Base-by-base conservation (phyloP, 129 eudicot genomes). In the Centrapalus pauciflorus region DNA sequence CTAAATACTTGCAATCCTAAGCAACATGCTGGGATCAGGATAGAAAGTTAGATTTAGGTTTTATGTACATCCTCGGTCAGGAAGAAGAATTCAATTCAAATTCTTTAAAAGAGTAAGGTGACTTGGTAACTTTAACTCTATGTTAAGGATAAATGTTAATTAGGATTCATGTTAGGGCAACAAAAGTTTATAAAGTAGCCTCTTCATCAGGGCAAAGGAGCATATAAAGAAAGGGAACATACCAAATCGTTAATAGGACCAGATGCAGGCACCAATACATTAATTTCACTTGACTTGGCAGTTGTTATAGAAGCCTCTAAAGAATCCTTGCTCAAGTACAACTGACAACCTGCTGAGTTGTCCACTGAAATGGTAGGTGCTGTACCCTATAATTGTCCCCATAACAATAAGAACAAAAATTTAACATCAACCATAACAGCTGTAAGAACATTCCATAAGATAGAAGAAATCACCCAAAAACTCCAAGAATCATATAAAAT, bases 281-380 rank as follows among this genome's bases (percentile, higher is more conserved):
- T 92, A 54, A 88, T 80, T 82, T 92, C 98, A 80, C 96, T 88
- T 6, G 96, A 92, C 84, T 92, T 92, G 35, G 98, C 98, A 14
- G 98, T 85, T 61, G 98, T 92, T 50, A 92, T 83, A 60, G 96
- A 85, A 48, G 95, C 83, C 35, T 72, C 95, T 67, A 93, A 64
- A 70, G 98, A 82, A 69, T 85, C 96, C 73, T 93, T 88, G 89
- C 92, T 82, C 73, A 93, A 74, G 69, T 88, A 93, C 66, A 93
- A 59, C 70, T 93, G 98, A 75, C 98, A 93, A 24, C 98, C 98
- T 33, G 84, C 75, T 35, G 98, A 79, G 71, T 88, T 93, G 77
- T 93, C 98, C 55, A 93, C 78, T 37, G 98, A 93, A 48, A 93
- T 88, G 20, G 98, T 88, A 20, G 96, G 98, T 40, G 96, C 97